These are phyloP conservation scores for Nitzschia sp. DNA, from an alignment of 108 stramenopile species.

Conservation along the genomic window DNA sequence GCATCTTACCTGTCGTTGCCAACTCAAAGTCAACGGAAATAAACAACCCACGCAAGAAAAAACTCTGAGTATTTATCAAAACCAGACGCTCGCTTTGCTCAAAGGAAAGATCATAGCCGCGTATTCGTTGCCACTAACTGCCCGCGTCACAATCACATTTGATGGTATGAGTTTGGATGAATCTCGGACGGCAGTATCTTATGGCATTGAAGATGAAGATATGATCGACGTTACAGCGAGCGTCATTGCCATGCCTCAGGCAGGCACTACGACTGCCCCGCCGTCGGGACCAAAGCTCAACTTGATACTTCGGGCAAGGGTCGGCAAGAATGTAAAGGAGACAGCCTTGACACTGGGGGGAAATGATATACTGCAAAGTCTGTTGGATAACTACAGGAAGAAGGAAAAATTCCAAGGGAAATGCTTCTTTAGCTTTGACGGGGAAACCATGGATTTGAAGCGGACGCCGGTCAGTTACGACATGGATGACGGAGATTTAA, in stretches of 20 bases:
- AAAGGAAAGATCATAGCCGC: conserved; percentile 21
- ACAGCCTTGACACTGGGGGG: background rate
- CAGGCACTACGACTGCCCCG: conserved; percentile 1
- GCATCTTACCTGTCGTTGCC: conserved; percentile 8
- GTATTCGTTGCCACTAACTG: conserved; percentile 22
- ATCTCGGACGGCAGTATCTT: conserved; percentile 48
- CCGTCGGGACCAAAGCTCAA: background rate
- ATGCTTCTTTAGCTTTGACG: conserved; percentile 44
- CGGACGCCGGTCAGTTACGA: conserved; percentile 45
- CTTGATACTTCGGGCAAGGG: background rate
- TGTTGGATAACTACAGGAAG: background rate
- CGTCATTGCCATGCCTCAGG: conserved; percentile 8
- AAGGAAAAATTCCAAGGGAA: conserved; percentile 1
- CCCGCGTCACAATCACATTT: conserved; percentile 36
- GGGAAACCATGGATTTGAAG: conserved; percentile 29
- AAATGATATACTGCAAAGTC: conserved; percentile 9
- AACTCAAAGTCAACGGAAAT: conserved; percentile 10
- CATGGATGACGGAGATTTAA: conserved; percentile 60
- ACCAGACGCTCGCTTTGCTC: conserved; percentile 27
- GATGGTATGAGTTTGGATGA: conserved; percentile 54
- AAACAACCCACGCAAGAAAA: conserved; percentile 2
- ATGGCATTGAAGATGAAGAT: conserved; percentile 79
- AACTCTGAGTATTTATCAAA: conserved; percentile 29
- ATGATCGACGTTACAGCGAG: conserved; percentile 48
- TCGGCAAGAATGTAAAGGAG: background rate